These are phyloP conservation scores for Phialophora tarda DNA, from an alignment of 2,329 filamentous ascomycete genomes.

Conservation along the genomic window DNA sequence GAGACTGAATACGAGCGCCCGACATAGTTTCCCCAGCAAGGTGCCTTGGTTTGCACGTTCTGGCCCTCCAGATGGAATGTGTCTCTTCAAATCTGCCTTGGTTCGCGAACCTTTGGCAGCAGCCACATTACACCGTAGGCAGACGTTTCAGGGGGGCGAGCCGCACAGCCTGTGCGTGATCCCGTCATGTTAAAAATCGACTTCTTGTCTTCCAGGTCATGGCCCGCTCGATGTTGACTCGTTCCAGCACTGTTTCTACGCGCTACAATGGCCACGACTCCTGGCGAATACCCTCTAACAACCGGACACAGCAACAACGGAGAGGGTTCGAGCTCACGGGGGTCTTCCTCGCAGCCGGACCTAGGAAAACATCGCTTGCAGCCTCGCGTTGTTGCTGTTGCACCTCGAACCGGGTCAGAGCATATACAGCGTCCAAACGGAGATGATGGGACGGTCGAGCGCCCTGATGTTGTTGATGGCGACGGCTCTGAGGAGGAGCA, in stretches of 20 bases:
- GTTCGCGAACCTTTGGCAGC: background rate
- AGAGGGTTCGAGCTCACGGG: background rate
- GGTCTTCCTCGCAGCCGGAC: background rate
- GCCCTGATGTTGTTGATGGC: background rate
- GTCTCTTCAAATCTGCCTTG: background rate
- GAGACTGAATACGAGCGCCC: background rate
- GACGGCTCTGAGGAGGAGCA: background rate
- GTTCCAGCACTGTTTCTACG: background rate
- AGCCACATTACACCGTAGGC: background rate
- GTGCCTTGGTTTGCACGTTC: background rate
- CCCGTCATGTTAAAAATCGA: background rate
- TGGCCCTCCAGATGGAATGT: background rate
- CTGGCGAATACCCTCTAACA: constrained; percentile 1
- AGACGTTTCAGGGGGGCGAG: background rate
- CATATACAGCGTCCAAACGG: background rate
- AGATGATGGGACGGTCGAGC: background rate
- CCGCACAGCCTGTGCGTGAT: background rate
- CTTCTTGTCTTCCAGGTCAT: background rate
- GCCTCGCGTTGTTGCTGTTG: background rate
- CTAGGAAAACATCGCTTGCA: background rate
- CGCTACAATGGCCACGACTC: background rate
- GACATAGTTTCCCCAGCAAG: background rate
- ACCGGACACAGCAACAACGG: background rate
- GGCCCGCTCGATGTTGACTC: background rate
- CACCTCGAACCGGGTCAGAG: background rate